These are phyloP conservation scores for Vicia villosa DNA, from an alignment of 306 rosid genomes.

Conservation along the genomic window DNA sequence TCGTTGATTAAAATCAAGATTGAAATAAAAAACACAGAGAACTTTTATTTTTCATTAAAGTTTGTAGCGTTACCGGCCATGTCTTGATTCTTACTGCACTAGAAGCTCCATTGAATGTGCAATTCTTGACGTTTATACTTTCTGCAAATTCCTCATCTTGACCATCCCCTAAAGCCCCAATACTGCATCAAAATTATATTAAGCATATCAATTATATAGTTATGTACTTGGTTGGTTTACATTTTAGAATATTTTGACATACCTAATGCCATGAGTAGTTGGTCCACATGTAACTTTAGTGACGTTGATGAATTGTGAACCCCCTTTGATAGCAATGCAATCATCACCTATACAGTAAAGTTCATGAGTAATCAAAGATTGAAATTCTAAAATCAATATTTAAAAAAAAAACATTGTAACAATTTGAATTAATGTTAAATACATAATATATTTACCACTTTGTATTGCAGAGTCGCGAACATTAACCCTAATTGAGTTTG, in stretches of 20 bases:
- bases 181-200: slow-evolving; percentile 29
- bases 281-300: slow-evolving; percentile 49
- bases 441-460: slow-evolving; percentile 2
- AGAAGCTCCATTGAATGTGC: slow-evolving; percentile 42
- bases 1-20: not conserved
- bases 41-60: not conserved
- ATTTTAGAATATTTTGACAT: not conserved
- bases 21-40: not conserved
- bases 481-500: slow-evolving; percentile 1
- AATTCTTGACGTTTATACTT: slow-evolving; percentile 34
- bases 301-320: slow-evolving; percentile 25
- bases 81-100: slow-evolving; percentile 49
- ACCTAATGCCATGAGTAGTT: slow-evolving; percentile 62
- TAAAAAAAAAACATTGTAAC: not conserved
- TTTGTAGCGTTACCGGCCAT: slow-evolving; percentile 41
- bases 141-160: slow-evolving; percentile 28
- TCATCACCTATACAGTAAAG: slow-evolving; percentile 49
- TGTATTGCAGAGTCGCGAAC: slow-evolving; percentile 20
- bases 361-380: not conserved
- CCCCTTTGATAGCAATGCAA: slow-evolving; percentile 50
- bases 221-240: not conserved
- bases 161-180: slow-evolving; percentile 44
- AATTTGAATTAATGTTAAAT: not conserved
- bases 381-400: not conserved
- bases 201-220: not conserved